A percentile compares a stretch with the other conserved stretches of the same genome.
phyloP scores from a whole-genome alignment of 495 filamentous ascomycete species.

The Hypoxylon cercidicola region DNA sequence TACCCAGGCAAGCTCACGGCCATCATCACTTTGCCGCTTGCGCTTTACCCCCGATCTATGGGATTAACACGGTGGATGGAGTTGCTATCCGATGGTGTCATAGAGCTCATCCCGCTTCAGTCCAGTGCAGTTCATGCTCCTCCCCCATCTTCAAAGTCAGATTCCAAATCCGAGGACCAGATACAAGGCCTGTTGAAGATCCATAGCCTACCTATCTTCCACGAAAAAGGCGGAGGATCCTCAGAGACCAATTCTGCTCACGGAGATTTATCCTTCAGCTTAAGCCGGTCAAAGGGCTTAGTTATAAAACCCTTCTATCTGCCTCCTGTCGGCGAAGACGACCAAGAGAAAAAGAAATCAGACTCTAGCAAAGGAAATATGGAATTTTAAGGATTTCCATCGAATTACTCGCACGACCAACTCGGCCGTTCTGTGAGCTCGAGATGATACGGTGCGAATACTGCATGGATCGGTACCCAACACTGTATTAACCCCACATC shows the following conservation, averaged over 20 bases:
- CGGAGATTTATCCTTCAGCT: slow-evolving; percentile 88
- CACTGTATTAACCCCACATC: slow-evolving; percentile 28
- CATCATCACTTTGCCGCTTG: slow-evolving; percentile 81
- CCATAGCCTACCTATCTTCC: slow-evolving; percentile 82
- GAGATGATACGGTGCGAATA: slow-evolving; percentile 13
- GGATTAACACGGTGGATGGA: slow-evolving; percentile 91
- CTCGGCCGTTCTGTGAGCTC: neutral
- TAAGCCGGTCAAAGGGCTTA: slow-evolving; percentile 82
- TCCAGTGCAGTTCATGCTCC: slow-evolving; percentile 68
- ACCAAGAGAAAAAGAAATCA: slow-evolving; percentile 69
- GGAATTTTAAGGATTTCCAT: slow-evolving; percentile 75
- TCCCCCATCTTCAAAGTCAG: slow-evolving; percentile 55
- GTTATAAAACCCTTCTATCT: slow-evolving; percentile 89
- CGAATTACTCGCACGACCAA: too few relatives aligned
- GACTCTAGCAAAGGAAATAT: slow-evolving; percentile 55
- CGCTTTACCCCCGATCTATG: slow-evolving; percentile 79
- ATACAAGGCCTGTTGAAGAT: slow-evolving; percentile 87
- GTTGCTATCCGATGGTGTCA: slow-evolving; percentile 82
- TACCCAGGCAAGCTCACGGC: slow-evolving; percentile 73
- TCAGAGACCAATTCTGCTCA: slow-evolving; percentile 72
- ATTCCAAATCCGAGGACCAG: slow-evolving; percentile 68
- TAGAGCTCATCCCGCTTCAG: slow-evolving; percentile 89
- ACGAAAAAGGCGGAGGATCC: slow-evolving; percentile 86
- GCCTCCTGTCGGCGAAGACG: slow-evolving; percentile 86
- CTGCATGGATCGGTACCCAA: too few relatives aligned